These are phyloP conservation scores for Pulveroboletus ravenelii DNA, from an alignment of 768 basidiomycete genomes.

Conservation along the genomic window DNA sequence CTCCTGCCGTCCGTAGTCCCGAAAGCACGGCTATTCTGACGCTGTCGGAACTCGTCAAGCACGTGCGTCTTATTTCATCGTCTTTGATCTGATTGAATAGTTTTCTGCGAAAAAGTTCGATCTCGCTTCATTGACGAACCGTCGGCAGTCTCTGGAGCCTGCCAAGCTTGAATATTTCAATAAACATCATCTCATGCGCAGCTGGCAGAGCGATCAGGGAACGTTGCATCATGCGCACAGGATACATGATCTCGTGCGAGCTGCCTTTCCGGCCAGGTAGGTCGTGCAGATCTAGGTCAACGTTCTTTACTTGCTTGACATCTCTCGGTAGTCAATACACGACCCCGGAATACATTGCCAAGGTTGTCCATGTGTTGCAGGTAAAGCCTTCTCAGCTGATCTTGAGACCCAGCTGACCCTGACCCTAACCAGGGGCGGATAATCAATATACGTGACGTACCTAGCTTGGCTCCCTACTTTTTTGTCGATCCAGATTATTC, in stretches of 20 bases:
- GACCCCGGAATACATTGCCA: conserved; percentile 53
- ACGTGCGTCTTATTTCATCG: conserved; percentile 37
- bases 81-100: not conserved
- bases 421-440: conserved; percentile 52
- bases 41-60: conserved; percentile 58
- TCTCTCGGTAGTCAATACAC: conserved; percentile 40
- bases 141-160: conserved; percentile 77
- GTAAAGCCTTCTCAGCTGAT: conserved; percentile 27
- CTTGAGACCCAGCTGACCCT: not conserved
- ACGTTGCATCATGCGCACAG: conserved; percentile 51
- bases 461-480: conserved; percentile 65
- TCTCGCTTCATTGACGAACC: conserved; percentile 68
- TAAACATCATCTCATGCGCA: conserved; percentile 71
- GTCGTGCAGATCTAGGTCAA: not conserved
- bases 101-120: conserved; percentile 53
- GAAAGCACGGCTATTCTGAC: conserved; percentile 64
- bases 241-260: conserved; percentile 49
- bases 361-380: conserved; percentile 59
- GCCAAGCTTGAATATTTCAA: conserved; percentile 84
- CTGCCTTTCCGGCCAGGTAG: conserved; percentile 57
- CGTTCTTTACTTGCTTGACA: not conserved
- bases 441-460: conserved; percentile 67
- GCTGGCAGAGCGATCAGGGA: conserved; percentile 46
- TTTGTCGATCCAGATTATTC: conserved; percentile 66
- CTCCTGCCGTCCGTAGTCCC: conserved; percentile 40